Evolutionary conservation across 345 rosid genomes (phyloP).

Genomic region (Carallia pectinifolia): DNA sequence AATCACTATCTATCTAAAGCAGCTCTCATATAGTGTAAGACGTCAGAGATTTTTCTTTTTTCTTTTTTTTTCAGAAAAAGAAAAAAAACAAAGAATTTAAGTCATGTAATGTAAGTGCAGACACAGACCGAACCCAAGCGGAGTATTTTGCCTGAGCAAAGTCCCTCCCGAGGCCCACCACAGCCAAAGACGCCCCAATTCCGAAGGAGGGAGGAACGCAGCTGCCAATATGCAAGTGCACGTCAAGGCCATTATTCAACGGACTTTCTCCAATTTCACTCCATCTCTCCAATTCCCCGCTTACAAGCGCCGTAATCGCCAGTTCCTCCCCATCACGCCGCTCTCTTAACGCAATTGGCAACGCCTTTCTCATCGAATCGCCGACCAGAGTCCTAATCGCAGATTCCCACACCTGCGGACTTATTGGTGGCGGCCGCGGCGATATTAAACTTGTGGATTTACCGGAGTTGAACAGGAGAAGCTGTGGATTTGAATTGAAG

Average conservation of each 20-base stretch:
- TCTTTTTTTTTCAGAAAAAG: no score
- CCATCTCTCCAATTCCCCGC: slow-evolving; percentile 49
- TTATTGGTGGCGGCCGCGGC: neutral
- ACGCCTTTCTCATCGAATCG: slow-evolving; percentile 40
- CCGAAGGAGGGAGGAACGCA: slow-evolving; percentile 54
- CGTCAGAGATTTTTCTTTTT: no score
- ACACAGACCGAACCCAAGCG: slow-evolving; percentile 77
- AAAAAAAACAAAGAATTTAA: neutral
- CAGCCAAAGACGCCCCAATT: slow-evolving; percentile 65
- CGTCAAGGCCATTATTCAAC: slow-evolving; percentile 41
- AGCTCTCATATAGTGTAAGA: no score
- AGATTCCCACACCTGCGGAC: slow-evolving; percentile 38
- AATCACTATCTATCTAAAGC: neutral
- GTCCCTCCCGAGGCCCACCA: slow-evolving; percentile 72
- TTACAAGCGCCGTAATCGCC: slow-evolving; percentile 71
- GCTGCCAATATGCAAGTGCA: slow-evolving; percentile 56
- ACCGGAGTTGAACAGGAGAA: slow-evolving; percentile 30
- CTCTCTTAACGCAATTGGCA: slow-evolving; percentile 43
- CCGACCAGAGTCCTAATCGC: slow-evolving; percentile 40
- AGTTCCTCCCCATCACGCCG: slow-evolving; percentile 50
- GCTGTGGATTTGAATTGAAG: slow-evolving; percentile 41
- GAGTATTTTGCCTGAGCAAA: slow-evolving; percentile 77
- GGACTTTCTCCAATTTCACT: slow-evolving; percentile 16
- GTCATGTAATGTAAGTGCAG: neutral
- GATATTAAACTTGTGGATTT: neutral